Percentiles rank a stretch among this genome's conserved stretches.
Conservation (phyloP, 768 basidiomycete genomes). For the Favolaschia claudopus region DNA sequence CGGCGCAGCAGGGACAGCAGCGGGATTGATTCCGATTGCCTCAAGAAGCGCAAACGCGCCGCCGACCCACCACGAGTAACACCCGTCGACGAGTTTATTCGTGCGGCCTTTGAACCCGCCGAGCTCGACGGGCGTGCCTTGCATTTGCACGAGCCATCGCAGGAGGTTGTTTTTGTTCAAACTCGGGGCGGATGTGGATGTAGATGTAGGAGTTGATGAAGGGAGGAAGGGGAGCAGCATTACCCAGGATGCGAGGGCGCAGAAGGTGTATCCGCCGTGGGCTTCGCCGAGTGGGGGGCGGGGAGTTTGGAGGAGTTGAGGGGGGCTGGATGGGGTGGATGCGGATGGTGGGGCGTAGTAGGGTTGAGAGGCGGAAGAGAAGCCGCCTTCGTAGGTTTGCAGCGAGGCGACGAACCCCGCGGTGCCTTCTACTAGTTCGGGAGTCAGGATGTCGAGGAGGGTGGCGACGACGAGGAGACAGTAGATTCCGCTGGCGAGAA, state of each 20-base stretch:
- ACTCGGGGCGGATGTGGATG: slow-evolving; percentile 37
- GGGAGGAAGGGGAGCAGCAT: slow-evolving; percentile 69
- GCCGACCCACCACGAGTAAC: slow-evolving; percentile 99
- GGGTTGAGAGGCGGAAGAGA: slow-evolving; percentile 81
- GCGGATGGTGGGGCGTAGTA: slow-evolving; percentile 50
- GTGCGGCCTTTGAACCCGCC: slow-evolving; percentile 94
- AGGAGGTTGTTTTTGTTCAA: slow-evolving; percentile 70
- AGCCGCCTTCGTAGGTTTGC: slow-evolving; percentile 98
- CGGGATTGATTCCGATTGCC: slow-evolving; percentile 51
- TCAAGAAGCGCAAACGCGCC: slow-evolving; percentile 85
- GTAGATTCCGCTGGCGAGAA: slow-evolving; percentile 85
- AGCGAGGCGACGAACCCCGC: slow-evolving; percentile 85
- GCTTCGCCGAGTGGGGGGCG: slow-evolving; percentile 92
- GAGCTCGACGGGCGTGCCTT: slow-evolving; percentile 81
- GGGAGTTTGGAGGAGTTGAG: slow-evolving; percentile 48
- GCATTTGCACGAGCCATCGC: slow-evolving; percentile 88
- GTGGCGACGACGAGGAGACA: slow-evolving; percentile 87
- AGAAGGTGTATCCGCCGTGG: slow-evolving; percentile 98
- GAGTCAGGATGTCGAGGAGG: slow-evolving; percentile 86
- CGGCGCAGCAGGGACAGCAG: slow-evolving; percentile 43
- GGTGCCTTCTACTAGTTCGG: slow-evolving; percentile 80
- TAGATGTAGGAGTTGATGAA: slow-evolving; percentile 15
- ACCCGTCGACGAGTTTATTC: slow-evolving; percentile 99
- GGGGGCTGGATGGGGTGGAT: slow-evolving; percentile 9
- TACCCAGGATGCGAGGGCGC: slow-evolving; percentile 86